Evolutionary conservation across 1,284 basidiomycete species (phyloP).

Genomic region (Sphagnurus paluster): DNA sequence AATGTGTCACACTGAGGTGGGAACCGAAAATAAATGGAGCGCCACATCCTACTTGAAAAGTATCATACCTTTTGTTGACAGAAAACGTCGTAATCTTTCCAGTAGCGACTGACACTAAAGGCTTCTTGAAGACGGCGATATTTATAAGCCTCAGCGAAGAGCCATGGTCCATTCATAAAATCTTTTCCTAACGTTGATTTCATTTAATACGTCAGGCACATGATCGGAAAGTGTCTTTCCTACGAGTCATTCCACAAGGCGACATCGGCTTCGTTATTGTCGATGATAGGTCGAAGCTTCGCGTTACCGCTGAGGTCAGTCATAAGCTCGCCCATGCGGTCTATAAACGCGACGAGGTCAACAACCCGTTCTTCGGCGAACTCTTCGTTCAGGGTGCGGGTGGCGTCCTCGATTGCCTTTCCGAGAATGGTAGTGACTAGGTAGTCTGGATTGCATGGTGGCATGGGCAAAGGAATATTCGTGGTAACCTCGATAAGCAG

Average conservation of each 20-base stretch:
- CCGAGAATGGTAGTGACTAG: slow-evolving; percentile 95
- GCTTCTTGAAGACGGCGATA: slow-evolving; percentile 95
- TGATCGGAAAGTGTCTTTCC: slow-evolving; percentile 2
- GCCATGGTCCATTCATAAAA: slow-evolving; percentile 96
- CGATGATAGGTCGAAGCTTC: slow-evolving; percentile 83
- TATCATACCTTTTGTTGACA: slow-evolving; percentile 82
- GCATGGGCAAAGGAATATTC: slow-evolving; percentile 95
- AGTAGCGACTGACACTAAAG: slow-evolving; percentile 92
- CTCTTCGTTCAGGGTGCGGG: slow-evolving; percentile 87
- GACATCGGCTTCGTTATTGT: slow-evolving; percentile 93
- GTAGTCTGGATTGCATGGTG: slow-evolving; percentile 91
- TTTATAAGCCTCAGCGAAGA: slow-evolving; percentile 98
- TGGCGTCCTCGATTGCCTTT: slow-evolving; percentile 93
- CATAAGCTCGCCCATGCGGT: slow-evolving; percentile 86
- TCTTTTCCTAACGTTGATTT: slow-evolving; percentile 69
- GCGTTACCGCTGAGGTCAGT: slow-evolving; percentile 77
- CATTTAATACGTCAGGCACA: slow-evolving; percentile 5
- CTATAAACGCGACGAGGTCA: slow-evolving; percentile 87
- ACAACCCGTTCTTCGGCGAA: slow-evolving; percentile 83
- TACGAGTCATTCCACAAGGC: slow-evolving; percentile 99
- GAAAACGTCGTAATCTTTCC: slow-evolving; percentile 89
- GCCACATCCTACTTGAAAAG: too few species aligned
- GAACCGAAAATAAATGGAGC: slow-evolving; percentile 17
- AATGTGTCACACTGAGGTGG: slow-evolving; percentile 86
- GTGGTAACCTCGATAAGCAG: slow-evolving; percentile 92